Base-by-base conservation (phyloP, 768 basidiomycete species). In the Trametes elegans region DNA sequence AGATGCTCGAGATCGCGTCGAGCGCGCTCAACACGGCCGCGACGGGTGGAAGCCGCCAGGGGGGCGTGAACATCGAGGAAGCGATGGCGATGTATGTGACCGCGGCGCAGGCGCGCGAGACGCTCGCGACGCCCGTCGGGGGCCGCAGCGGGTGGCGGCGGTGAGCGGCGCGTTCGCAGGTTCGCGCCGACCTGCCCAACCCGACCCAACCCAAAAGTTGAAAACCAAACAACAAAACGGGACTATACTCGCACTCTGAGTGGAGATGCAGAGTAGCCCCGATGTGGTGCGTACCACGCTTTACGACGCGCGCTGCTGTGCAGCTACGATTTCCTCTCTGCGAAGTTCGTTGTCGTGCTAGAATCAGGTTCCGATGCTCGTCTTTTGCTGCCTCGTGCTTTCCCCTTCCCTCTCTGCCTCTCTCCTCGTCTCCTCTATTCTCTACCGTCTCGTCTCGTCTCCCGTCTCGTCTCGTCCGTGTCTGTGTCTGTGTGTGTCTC, bases 1-100 rank as follows among this genome's bases (percentile, higher is more conserved):
- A 52, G 36, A 53, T 57, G 44, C 50, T 57, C 34, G 49, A 51
- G 38, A 26, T 57, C 19, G 49, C 56, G 31, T 41, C 56, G 38
- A 47, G 43, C 21, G 29, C 57, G 35, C 31, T 59, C 24, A 38
- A 44, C 47, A 35, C 19, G 28, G 52, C 46, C 5, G 56, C 35
- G 26, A 29, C n/a, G 26, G 51, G 51, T 5, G 7, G 34, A 16
- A 7, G 24, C 8, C 42, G 49, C 3, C 18, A 19, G 1, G 48
- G 49, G 2, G 47, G 9, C 28, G 36, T 36, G 32, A 40, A 51
- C 50, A 34, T 58, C 21, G 45, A 58, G 32, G 50, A 58, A 23
- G 57, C 50, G 35, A 59, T 59, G 57, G 52, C 47, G 35, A 59
- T 59, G 57, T 59, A 39, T 36, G 42, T 59, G 52, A 50, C 52